phyloP scores from a whole-genome alignment of 805 yeast genomes.

The Saturnispora kantuleensis region DNA sequence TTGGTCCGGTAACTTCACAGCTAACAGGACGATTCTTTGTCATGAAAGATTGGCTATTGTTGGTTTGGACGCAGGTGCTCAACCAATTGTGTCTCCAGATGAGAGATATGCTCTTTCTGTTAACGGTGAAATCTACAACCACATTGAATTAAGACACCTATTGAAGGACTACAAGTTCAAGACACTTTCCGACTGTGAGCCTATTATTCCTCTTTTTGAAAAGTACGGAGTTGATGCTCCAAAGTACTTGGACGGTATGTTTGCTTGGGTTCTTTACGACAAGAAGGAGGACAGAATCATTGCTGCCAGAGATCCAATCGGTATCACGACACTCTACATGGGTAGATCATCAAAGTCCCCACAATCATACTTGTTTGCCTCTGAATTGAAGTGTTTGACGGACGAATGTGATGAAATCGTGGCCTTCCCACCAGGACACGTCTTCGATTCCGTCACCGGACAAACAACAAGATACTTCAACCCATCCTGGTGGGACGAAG shows the following conservation, averaged over 20 bases:
- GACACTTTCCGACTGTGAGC: conserved; percentile 93
- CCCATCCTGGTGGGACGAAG: conserved; percentile 92
- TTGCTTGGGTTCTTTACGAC: conserved; percentile 90
- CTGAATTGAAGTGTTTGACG: conserved; percentile 86
- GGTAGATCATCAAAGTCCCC: conserved; percentile 69
- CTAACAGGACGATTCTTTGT: conserved; percentile 72
- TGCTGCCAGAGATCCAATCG: conserved; percentile 98
- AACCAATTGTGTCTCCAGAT: conserved; percentile 81
- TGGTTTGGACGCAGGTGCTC: conserved; percentile 96
- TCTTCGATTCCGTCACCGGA: conserved; percentile 87
- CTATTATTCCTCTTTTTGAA: conserved; percentile 84
- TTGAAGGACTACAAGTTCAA: conserved; percentile 65
- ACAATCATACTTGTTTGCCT: conserved; percentile 77
- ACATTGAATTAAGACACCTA: conserved; percentile 75
- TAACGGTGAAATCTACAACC: conserved; percentile 98
- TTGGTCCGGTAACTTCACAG: conserved; percentile 86
- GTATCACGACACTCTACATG: conserved; percentile 92
- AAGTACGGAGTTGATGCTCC: conserved; percentile 89
- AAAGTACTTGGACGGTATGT: conserved; percentile 93
- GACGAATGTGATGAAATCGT: conserved; percentile 90
- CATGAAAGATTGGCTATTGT: conserved; percentile 98
- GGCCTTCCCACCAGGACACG: conserved; percentile 98
- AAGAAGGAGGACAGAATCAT: conserved; percentile 72
- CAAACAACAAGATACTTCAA: conserved; percentile 76
- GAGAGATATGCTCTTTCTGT: conserved; percentile 70